Evolutionary conservation across 1,284 basidiomycete genomes (phyloP), one percentile per base, ranked within the genome.

Genomic region (Filobasidium uniguttulatum): DNA sequence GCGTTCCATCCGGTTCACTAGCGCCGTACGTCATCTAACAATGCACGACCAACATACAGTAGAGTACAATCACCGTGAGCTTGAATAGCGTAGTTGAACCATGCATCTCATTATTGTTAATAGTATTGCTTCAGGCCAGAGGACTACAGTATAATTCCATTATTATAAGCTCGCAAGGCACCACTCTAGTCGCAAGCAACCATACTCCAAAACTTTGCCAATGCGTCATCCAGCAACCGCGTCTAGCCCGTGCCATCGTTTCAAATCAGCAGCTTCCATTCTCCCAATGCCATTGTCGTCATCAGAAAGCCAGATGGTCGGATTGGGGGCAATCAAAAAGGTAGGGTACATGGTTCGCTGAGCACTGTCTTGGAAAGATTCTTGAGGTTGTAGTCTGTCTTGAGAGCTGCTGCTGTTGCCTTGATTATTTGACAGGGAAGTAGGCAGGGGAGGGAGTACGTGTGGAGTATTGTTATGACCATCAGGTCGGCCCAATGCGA

Each of bases 261-360:
- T 53, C 37, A 68, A 47, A 35, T 61, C 57, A 3, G 52, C 56
- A 14, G 55, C 59, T 48, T 65, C 63, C 14, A 40, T 49, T 44
- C 57, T 48, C 14, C 59, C 81, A 22, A 85, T 77, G 17, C 81
- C 81, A 17, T 78, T 77, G 2, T 73, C 70, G 61, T 85, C 83
- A 61, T 81, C 78, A 0, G 82, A 81, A 7, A 87, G 72, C 84
- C 84, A 87, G 43, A 88, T 82, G 45, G 81, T 77, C 0, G 83
- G 83, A 7, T 75, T 69, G 8, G 82, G 81, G 5, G 80, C 80
- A 52, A 84, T 75, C 34, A 87, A 72, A 62, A 84, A 83, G 2
- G 83, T 82, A 2, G 84, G 82, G 62, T 87, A 87, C 35, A 88
- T 68, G 53, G 86, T 78, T 76, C 73, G 59, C 83, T 83, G 2